Evolutionary conservation across 2,329 filamentous ascomycete species (phyloP), one percentile per base, ranked within the genome.

Genomic region (Didymella pomorum): DNA sequence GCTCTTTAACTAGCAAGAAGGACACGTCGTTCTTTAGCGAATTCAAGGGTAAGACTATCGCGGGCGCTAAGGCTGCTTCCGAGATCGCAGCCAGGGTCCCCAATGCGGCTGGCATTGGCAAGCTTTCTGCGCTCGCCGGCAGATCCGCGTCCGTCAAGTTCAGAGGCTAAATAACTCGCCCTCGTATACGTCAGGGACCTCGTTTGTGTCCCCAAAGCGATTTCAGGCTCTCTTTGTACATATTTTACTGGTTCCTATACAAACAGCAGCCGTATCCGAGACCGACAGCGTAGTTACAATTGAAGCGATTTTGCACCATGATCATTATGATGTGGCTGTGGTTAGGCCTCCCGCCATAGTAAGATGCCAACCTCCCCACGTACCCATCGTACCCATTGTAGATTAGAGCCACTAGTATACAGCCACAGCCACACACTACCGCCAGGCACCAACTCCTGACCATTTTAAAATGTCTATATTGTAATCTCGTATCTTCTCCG

Each of bases 21-120:
- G 58, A 60, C 26, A 60, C 52, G 6, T 28, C 31, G 3, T 60
- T 60, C 33, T 60, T 60, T 21, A 20, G 48, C 7, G 52, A 60
- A 1, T 60, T 60, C 48, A 57, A 53, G 52, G 53, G 53, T 12
- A 14, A 46, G 37, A 45, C n/a, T 10, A 37, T 52, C 11, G 52
- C 52, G 18, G 46, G 29, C 10, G 58, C 52, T 12, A 56, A 56
- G 52, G 16, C 48, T 20, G 31, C 39, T 11, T 23, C 52, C n/a
- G 52, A 56, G 26, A 57, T 57, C 20, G 28, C 37, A 2, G 11
- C 35, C 16, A 57, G 52, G n/a, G n/a, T 60, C 11, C 58, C 58
- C 1, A 55, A 52, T 4, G 48, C 12, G 0, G 52, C 58, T 29
- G 58, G 58, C 33, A 50, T 18, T 25, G 58, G 58, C 4, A 60